A percentile compares a stretch with the other conserved stretches of the same genome.
phyloP scores from a whole-genome alignment of 495 filamentous ascomycete genomes.

The Cercophora newfieldiana region DNA sequence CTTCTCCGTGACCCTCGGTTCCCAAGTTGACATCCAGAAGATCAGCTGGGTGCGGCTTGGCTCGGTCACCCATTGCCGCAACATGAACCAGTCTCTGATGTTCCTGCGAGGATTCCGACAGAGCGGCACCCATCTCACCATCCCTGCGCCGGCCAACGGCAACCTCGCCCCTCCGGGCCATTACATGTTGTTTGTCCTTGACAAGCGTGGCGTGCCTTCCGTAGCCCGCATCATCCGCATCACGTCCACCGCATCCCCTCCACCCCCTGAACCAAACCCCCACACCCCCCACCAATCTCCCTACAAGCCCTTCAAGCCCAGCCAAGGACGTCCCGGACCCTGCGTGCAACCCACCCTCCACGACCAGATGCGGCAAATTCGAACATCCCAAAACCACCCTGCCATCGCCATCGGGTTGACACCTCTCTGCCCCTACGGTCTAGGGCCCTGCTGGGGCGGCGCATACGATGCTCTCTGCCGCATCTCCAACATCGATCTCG shows the following conservation, averaged over 20 bases:
- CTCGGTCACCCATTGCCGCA: constrained; percentile 16
- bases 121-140: constrained; percentile 1
- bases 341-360: neutral
- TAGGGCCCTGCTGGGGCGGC: constrained; percentile 17
- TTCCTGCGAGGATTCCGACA: constrained; percentile 4
- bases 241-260: neutral
- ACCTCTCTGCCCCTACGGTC: constrained; percentile 15
- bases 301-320: too few species aligned
- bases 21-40: neutral
- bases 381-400: neutral
- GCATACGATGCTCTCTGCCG: constrained; percentile 9
- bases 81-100: constrained; percentile 20
- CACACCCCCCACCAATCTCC: neutral
- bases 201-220: neutral
- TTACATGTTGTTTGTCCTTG: constrained; percentile 15
- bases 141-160: constrained; percentile 11
- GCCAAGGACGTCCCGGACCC: neutral
- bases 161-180: constrained; percentile 16
- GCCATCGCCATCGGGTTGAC: constrained; percentile 13
- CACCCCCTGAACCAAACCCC: neutral
- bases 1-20: constrained; percentile 10
- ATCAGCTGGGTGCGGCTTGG: constrained; percentile 17
- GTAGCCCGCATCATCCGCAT: constrained; percentile 10
- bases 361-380: neutral
- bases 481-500: constrained; percentile 10